These are phyloP conservation scores for Fusarium cyanostomum DNA, from an alignment of 2,329 filamentous ascomycete species.

Conservation along the genomic window DNA sequence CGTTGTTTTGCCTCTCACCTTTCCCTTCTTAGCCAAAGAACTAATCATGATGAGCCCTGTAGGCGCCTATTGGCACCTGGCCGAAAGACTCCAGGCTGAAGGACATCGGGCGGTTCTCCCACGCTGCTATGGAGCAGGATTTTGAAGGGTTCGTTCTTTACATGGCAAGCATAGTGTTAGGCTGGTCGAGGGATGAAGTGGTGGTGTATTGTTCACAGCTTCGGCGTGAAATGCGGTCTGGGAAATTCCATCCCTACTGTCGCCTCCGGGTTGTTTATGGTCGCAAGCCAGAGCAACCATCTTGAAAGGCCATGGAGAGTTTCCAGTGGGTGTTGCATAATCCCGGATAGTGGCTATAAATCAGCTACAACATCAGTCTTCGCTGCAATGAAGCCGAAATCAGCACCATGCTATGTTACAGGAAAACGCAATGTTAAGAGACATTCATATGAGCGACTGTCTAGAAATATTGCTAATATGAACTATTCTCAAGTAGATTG, in stretches of 20 bases:
- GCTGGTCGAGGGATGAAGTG: constrained; percentile 20
- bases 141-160: constrained; percentile 13
- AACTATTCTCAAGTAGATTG: too few species aligned
- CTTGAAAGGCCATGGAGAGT: neutral
- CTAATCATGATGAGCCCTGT: fast-evolving
- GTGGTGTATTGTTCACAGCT: constrained; percentile 23
- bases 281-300: constrained; percentile 3
- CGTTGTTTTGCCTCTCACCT: fast-evolving
- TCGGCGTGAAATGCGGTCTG: constrained; percentile 3
- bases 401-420: too few species aligned
- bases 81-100: neutral
- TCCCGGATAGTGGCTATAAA: too few species aligned
- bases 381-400: too few species aligned
- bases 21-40: fast-evolving
- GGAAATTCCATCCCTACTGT: constrained; percentile 16
- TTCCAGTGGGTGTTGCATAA: neutral
- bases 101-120: constrained; percentile 1
- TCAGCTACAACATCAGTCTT: too few species aligned
- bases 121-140: constrained; percentile 12
- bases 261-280: constrained; percentile 16
- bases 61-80: constrained; percentile 8
- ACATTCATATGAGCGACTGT: too few species aligned
- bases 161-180: constrained; percentile 17
- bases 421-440: too few species aligned
- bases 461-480: too few species aligned